Conservation (phyloP, 192 early-diverging fungal species). For the Linnemannia zychae region DNA sequence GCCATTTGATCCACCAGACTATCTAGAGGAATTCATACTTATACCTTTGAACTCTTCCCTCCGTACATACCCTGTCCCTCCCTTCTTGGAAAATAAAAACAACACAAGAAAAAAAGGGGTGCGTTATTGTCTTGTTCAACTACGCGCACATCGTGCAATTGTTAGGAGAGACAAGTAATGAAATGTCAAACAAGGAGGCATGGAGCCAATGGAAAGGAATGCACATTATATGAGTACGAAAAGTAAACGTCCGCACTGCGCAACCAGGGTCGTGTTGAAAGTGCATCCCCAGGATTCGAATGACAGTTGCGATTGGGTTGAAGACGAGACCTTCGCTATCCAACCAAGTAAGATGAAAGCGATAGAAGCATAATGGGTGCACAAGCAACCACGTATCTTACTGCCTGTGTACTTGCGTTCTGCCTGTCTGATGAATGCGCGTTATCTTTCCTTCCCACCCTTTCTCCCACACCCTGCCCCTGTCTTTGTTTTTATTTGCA, state of each 20-base stretch:
- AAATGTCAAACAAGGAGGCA: not conserved
- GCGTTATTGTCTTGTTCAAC: not conserved
- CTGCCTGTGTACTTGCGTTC: not conserved
- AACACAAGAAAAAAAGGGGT: not conserved
- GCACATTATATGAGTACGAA: not conserved
- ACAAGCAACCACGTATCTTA: not conserved
- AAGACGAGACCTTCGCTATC: no score
- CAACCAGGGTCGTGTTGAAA: not conserved
- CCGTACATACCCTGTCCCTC: not conserved
- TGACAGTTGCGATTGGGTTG: no score
- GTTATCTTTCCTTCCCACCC: not conserved
- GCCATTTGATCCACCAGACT: slow-evolving; percentile 55
- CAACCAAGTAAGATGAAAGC: no score
- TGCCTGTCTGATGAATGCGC: not conserved
- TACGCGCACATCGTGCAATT: no score
- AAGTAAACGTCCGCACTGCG: not conserved
- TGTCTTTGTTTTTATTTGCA: not conserved
- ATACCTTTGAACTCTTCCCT: not conserved
- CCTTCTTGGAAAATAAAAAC: not conserved
- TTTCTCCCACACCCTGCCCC: not conserved
- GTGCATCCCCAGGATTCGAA: no score
- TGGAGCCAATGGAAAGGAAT: not conserved
- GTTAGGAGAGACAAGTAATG: no score
- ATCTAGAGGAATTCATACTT: slow-evolving; percentile 16
- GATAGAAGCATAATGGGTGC: not conserved